Evolutionary conservation across 2,329 filamentous ascomycete species (phyloP).

Genomic region (Stemphylium lycopersici): DNA sequence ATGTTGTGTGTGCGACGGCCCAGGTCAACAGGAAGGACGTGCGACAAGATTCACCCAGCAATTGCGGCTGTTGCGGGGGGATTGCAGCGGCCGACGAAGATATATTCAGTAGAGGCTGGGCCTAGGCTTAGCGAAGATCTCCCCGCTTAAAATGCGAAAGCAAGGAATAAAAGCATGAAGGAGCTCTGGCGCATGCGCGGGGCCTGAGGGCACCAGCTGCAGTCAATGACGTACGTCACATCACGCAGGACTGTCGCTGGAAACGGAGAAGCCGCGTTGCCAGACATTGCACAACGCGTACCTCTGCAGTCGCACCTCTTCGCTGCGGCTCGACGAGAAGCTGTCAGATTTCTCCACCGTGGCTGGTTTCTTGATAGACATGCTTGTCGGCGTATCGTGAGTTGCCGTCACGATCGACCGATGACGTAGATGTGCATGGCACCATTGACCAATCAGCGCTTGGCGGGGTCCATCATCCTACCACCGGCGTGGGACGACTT

Average conservation of each 20-base stretch:
- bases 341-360: conserved; percentile 20
- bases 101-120: neutral
- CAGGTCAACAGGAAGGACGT: conserved; percentile 4
- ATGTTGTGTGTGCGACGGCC: conserved; percentile 38
- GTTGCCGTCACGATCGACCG: conserved; percentile 11
- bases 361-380: conserved; percentile 16
- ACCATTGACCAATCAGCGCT: conserved; percentile 16
- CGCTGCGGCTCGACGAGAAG: conserved; percentile 7
- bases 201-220: conserved; percentile 7
- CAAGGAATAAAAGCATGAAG: conserved; percentile 21
- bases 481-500: conserved; percentile 12
- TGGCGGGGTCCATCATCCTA: conserved; percentile 12
- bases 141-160: conserved; percentile 19
- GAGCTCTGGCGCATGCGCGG: conserved; percentile 8
- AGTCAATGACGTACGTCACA: conserved; percentile 27
- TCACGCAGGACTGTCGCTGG: conserved; percentile 2
- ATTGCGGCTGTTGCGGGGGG: conserved; percentile 13
- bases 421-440: conserved; percentile 21
- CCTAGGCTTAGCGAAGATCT: conserved; percentile 7
- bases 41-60: conserved; percentile 12
- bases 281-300: conserved; percentile 13
- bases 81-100: conserved; percentile 1
- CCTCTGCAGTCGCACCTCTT: conserved; percentile 5
- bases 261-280: conserved; percentile 20
- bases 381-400: conserved; percentile 15